Conservation (phyloP, 1,284 basidiomycete genomes). For the Meripilus lineatus region DNA sequence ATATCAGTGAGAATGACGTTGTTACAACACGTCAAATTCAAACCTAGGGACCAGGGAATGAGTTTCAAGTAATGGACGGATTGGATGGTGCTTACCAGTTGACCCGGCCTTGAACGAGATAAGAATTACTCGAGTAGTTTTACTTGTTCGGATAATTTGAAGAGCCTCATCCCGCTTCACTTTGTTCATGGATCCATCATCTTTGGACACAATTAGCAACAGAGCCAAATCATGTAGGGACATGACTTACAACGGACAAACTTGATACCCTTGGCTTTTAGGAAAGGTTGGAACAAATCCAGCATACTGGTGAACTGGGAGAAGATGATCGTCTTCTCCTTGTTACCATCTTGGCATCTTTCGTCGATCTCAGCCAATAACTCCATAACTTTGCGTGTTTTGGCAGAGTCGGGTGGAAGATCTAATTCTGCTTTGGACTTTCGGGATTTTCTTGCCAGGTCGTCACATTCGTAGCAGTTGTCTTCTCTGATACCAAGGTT, state of each 20-base stretch:
- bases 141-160: slow-evolving; percentile 64
- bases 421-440: slow-evolving; percentile 21
- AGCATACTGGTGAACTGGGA: slow-evolving; percentile 91
- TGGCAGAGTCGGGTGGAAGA: slow-evolving; percentile 73
- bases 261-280: slow-evolving; percentile 57
- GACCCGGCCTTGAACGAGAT: slow-evolving; percentile 97
- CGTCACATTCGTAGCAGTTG: slow-evolving; percentile 59
- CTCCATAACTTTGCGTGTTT: slow-evolving; percentile 80
- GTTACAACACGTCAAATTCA: slow-evolving; percentile 94
- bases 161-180: slow-evolving; percentile 74
- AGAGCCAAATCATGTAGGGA: neutral
- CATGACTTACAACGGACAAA: slow-evolving; percentile 80
- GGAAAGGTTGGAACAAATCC: slow-evolving; percentile 81
- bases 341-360: slow-evolving; percentile 48
- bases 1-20: slow-evolving; percentile 90
- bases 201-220: slow-evolving; percentile 35
- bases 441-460: slow-evolving; percentile 39
- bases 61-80: slow-evolving; percentile 2
- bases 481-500: slow-evolving; percentile 23
- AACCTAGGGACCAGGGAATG: slow-evolving; percentile 39
- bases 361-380: slow-evolving; percentile 66
- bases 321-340: slow-evolving; percentile 90
- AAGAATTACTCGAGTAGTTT: slow-evolving; percentile 68
- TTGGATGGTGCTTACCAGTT: slow-evolving; percentile 52
- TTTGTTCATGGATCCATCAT: slow-evolving; percentile 84